Base-by-base conservation (phyloP, 441 rosid species). In the Mallotus repandus region DNA sequence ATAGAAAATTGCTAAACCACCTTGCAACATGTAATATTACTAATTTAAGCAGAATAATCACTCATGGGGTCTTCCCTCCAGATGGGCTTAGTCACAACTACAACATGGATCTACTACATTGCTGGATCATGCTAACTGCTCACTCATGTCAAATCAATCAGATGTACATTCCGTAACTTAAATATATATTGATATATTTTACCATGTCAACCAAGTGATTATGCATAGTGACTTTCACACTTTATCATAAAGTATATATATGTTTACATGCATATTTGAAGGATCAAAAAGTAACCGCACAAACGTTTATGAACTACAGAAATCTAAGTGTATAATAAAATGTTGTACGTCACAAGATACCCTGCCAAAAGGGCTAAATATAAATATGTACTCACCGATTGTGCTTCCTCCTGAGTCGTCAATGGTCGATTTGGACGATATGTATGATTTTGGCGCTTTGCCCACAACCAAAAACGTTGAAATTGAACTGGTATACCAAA, bases 381-480 rank as follows among this genome's bases (percentile, higher is more conserved):
- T n/a, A 56, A 53, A 53, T 7, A 41, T 49, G 58, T 66, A 74
- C 81, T 77, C 86, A 93, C 99, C 76, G 90, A 82, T 73, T 85
- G 95, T 68, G 87, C 79, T 86, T 96, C 99, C 81, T 93, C 99
- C 77, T 82, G 96, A 56, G 91, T 83, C 70, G 88, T 83, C 71
- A 96, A 71, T 55, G 99, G 99, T 49, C 97, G 91, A 79, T 93
- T 90, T 55, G 99, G 99, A 77, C 99, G 99, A 76, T 90, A 93
- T 2, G 99, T 95, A 81, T 95, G 97, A 86, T 95, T 95, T 81
- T 93, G 98, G 66, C 99, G 86, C 87, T 91, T 95, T 48, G 98
- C 98, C 99, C 99, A 95, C 61, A 90, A 78, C 99, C 99, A 95
- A 70, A 87, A 95, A 50, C 98, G 89, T 82, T 95, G 99, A 82